Conservation (phyloP, 306 rosid species). For the Trichosanthes truncata region DNA sequence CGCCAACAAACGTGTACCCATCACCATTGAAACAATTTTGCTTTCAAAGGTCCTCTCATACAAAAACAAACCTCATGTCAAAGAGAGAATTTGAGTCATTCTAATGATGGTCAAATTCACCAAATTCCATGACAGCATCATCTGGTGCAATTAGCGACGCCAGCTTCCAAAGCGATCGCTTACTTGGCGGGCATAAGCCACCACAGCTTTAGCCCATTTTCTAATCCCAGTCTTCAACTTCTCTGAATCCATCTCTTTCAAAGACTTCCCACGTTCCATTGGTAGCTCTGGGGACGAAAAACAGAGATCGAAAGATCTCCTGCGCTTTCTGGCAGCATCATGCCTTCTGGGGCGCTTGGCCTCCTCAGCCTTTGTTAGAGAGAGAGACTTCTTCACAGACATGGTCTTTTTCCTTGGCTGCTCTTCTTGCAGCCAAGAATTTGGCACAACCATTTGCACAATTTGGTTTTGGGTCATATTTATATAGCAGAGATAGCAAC, state of each 20-base stretch:
- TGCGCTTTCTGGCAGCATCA: neutral
- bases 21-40: neutral
- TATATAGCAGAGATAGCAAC: conserved; percentile 28
- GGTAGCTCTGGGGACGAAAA: conserved; percentile 42
- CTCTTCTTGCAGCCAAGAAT: conserved; percentile 6
- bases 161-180: conserved; percentile 47
- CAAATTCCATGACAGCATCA: neutral
- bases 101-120: neutral
- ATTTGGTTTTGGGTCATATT: conserved; percentile 4
- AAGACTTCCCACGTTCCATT: conserved; percentile 54
- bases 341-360: conserved; percentile 10
- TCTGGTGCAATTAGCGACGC: conserved; percentile 6
- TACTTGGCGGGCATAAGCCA: conserved; percentile 77
- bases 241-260: conserved; percentile 65
- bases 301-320: conserved; percentile 29
- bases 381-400: conserved; percentile 71
- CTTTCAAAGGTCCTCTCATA: neutral
- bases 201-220: conserved; percentile 94
- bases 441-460: neutral
- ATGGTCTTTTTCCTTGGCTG: conserved; percentile 24
- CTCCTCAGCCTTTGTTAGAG: conserved; percentile 31
- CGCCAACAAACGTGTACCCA: neutral
- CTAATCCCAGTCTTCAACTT: conserved; percentile 65
- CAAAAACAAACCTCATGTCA: neutral
- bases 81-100: neutral